Percentiles rank a stretch among this genome's conserved stretches.
Evolutionary conservation across 352 stramenopile species (phyloP).

Genomic region (Saprolegnia diclina): DNA sequence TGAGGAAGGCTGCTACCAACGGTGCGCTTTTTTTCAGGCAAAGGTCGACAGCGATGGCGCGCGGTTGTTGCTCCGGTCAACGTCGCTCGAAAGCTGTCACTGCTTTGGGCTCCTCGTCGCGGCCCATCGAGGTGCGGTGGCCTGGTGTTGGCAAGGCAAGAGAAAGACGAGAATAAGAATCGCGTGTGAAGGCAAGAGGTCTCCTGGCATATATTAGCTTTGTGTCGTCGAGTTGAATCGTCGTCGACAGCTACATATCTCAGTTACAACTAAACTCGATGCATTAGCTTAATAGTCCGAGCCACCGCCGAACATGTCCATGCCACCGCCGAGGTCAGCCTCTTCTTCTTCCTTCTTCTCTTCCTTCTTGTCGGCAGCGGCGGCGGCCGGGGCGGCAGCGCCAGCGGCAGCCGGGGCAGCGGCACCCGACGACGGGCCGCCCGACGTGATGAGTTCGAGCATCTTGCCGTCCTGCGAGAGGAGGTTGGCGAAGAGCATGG

Average conservation of each 20-base stretch:
- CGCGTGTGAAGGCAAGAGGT: conserved; percentile 25
- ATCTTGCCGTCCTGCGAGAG: conserved; percentile 77
- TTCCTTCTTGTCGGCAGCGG: conserved; percentile 33
- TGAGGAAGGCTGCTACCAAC: too few relatives aligned
- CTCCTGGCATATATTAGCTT: conserved; percentile 27
- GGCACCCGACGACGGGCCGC: conserved; percentile 36
- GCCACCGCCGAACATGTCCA: conserved; percentile 65
- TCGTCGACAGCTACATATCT: conserved; percentile 5
- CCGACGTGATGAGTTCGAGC: conserved; percentile 69
- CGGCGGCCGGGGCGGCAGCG: conserved; percentile 37
- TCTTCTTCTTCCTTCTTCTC: conserved; percentile 58
- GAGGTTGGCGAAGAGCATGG: conserved; percentile 60
- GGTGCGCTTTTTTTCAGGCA: too few relatives aligned
- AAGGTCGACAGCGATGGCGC: too few relatives aligned
- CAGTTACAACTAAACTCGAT: conserved; percentile 25
- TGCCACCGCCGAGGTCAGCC: conserved; percentile 55
- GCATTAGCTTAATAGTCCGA: conserved; percentile 51
- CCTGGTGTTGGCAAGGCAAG: background rate
- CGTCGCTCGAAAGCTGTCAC: too few relatives aligned
- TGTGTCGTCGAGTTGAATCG: background rate
- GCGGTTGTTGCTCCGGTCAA: too few relatives aligned
- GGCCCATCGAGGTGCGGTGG: background rate
- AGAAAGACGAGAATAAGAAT: background rate
- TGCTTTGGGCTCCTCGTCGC: too few relatives aligned
- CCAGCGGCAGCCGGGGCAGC: conserved; percentile 37